These are phyloP conservation scores for Lodderomyces parapsilosis DNA, from an alignment of 1,139 yeast species.

Conservation along the genomic window DNA sequence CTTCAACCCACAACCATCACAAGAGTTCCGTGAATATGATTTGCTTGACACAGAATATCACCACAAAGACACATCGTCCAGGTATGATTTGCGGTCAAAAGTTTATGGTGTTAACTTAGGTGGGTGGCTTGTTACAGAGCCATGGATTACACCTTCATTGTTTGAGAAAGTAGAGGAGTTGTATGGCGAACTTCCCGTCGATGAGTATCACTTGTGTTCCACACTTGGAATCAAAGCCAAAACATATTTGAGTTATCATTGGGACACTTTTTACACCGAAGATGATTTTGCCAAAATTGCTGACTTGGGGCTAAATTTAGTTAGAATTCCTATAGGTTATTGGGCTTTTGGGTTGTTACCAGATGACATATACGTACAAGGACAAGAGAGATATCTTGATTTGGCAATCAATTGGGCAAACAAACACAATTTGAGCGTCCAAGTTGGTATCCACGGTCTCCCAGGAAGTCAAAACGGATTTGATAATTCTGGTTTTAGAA, in stretches of 20 bases:
- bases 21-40: neutral
- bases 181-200: constrained; percentile 19
- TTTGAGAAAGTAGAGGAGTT: constrained; percentile 17
- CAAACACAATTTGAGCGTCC: constrained; percentile 19
- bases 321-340: constrained; percentile 27
- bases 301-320: constrained; percentile 21
- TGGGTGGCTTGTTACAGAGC: constrained; percentile 30
- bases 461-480: constrained; percentile 32
- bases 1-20: neutral
- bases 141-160: constrained; percentile 26
- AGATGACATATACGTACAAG: constrained; percentile 24
- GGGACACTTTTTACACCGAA: constrained; percentile 22
- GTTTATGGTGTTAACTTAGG: constrained; percentile 25
- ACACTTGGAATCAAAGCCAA: constrained; percentile 16
- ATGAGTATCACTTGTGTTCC: constrained; percentile 20
- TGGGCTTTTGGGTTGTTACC: constrained; percentile 24
- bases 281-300: constrained; percentile 20
- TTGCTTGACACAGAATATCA: neutral
- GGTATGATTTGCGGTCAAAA: constrained; percentile 7
- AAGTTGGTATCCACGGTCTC: constrained; percentile 27
- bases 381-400: constrained; percentile 25
- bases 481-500: constrained; percentile 25
- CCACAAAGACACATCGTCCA: neutral
- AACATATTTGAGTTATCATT: constrained; percentile 18
- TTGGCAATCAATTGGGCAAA: constrained; percentile 23